A percentile compares a stretch with the other conserved stretches of the same genome.
phyloP scores from a whole-genome alignment of 2,329 filamentous ascomycete genomes.

The Cladosporium halotolerans region DNA sequence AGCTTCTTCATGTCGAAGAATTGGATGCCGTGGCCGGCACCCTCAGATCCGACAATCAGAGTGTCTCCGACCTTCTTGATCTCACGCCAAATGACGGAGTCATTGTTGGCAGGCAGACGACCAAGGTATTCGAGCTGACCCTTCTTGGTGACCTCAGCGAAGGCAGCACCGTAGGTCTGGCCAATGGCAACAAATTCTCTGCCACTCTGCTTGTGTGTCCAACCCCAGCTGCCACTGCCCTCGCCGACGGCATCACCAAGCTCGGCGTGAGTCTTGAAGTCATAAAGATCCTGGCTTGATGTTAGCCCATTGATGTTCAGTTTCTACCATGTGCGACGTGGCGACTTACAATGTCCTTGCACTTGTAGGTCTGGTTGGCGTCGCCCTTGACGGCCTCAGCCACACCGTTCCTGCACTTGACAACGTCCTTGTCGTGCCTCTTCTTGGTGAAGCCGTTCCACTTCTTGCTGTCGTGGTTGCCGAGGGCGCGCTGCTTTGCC shows the following conservation, averaged over 20 bases:
- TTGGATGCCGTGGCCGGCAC: conserved; percentile 51
- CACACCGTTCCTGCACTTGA: conserved; percentile 38
- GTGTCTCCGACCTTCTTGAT: conserved; percentile 41
- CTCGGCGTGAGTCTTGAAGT: conserved; percentile 50
- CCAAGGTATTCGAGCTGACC: conserved; percentile 50
- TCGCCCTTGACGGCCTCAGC: conserved; percentile 43
- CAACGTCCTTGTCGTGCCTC: conserved; percentile 10
- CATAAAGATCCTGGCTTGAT: conserved; percentile 44
- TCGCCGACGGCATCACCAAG: conserved; percentile 44
- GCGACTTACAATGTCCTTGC: conserved; percentile 31
- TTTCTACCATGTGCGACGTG: neutral
- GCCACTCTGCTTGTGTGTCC: conserved; percentile 45
- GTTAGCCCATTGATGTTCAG: neutral
- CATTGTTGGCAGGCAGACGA: conserved; percentile 45
- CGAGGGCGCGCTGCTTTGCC: conserved; percentile 17
- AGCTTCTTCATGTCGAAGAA: conserved; percentile 59
- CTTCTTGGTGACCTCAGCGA: conserved; percentile 46
- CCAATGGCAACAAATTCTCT: conserved; percentile 52
- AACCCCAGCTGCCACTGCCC: conserved; percentile 48
- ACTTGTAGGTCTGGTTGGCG: conserved; percentile 42
- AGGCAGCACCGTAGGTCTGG: conserved; percentile 50
- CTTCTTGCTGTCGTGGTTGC: conserved; percentile 16
- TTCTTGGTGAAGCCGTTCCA: conserved; percentile 15
- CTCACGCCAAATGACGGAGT: conserved; percentile 48
- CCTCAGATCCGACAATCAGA: conserved; percentile 41